Evolutionary conservation across 768 basidiomycete species (phyloP), one percentile per base, ranked within the genome.

Genomic region (Holtermannia corniformis): DNA sequence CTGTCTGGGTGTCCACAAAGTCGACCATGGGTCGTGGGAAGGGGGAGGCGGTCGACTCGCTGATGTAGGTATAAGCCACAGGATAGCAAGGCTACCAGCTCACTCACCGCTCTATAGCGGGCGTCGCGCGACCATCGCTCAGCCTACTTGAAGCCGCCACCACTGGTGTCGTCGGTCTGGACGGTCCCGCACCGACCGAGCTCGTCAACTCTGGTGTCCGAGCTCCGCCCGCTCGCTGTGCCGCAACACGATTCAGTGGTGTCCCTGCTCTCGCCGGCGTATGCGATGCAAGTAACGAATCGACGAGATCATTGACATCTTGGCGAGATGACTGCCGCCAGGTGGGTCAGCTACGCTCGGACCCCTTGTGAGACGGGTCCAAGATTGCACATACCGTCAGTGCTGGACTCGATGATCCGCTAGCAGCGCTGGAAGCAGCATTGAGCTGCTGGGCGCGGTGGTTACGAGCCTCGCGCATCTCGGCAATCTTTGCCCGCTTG

Each of bases 1-100:
- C 91, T 64, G 88, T 83, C 58, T 90, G 86, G 16, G 87, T 78
- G 59, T 93, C 87, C 47, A 93, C 80, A n/a, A 90, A 78, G 65
- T 88, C 87, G n/a, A 80, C 79, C 41, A 82, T 75, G 25, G 79
- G 77, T 41, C 85, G 22, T 25, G 26, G 27, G 14, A 54, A 58
- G 44, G 58, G 41, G 47, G n/a, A 58, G 7, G 41, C 50, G 41
- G 47, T 50, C 11, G 50, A 40, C 20, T 63, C 58, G 20, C 61
- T 59, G 22, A 47, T 7, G 32, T 2, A 21, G 37, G 49, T 25
- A 10, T 13, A n/a, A 41, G 22, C 1, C 19, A 12, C 25, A 1
- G n/a, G 5, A 19, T 4, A 19, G 44, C 22, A 21, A 24, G 13
- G 43, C 42, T 26, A 24, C 42, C n/a, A 42, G 43, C 43, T 52